phyloP scores from a whole-genome alignment of 2,329 filamentous ascomycete species.

The Pochonia chlamydosporia region DNA sequence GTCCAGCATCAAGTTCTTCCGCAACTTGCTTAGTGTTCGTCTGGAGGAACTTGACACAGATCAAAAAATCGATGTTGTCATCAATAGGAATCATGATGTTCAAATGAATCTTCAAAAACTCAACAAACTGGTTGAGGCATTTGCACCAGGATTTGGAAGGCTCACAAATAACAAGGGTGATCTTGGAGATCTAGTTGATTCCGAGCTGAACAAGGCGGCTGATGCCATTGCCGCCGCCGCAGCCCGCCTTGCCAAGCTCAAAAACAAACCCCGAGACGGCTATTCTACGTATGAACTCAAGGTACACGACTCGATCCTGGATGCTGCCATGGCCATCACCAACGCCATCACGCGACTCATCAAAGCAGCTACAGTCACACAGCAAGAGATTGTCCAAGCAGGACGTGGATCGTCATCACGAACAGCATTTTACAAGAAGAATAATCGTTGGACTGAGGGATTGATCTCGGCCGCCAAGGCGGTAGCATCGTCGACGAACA shows the following conservation, averaged over 20 bases:
- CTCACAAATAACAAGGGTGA: constrained; percentile 76
- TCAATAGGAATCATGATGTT: constrained; percentile 95
- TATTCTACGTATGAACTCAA: constrained; percentile 95
- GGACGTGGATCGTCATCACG: constrained; percentile 81
- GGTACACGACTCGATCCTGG: constrained; percentile 91
- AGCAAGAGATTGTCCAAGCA: constrained; percentile 93
- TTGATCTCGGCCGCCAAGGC: constrained; percentile 96
- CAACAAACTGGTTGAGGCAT: constrained; percentile 87
- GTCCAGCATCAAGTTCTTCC: constrained; percentile 91
- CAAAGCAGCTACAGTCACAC: constrained; percentile 86
- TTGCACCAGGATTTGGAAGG: constrained; percentile 82
- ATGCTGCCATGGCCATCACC: constrained; percentile 88
- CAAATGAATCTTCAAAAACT: constrained; percentile 90
- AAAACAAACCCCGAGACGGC: constrained; percentile 91
- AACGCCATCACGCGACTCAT: constrained; percentile 91
- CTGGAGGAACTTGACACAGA: constrained; percentile 84
- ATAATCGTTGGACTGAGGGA: constrained; percentile 98
- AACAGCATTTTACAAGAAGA: constrained; percentile 99
- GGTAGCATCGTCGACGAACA: constrained; percentile 89
- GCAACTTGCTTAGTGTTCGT: constrained; percentile 86
- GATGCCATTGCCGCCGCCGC: constrained; percentile 92
- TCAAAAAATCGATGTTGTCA: constrained; percentile 94
- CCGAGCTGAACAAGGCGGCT: constrained; percentile 86
- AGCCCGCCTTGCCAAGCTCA: constrained; percentile 81
- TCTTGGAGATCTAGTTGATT: constrained; percentile 86